Conservation (phyloP, 139 green algal species). For the Nannochloris sp. region DNA sequence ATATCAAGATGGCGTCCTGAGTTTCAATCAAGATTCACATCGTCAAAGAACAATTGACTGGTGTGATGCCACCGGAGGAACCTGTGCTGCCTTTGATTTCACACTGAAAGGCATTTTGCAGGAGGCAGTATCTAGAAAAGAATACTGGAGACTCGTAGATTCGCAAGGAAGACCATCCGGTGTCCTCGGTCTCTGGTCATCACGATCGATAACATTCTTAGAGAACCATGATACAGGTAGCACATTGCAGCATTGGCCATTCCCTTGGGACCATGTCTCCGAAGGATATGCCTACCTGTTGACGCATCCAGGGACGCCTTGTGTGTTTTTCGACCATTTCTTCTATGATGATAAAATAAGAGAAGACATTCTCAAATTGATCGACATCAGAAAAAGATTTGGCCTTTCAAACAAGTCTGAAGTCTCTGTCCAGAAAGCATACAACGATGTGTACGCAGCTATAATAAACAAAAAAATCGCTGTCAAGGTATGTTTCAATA, state of each 20-base stretch:
- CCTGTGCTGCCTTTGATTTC: constrained; percentile 88
- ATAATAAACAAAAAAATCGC: constrained; percentile 74
- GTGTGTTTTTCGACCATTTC: constrained; percentile 73
- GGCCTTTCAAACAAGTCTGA: constrained; percentile 49
- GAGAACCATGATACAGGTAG: constrained; percentile 90
- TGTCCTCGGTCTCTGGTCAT: constrained; percentile 87
- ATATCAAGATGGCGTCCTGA: constrained; percentile 90
- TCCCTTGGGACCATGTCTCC: constrained; percentile 48
- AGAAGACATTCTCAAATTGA: constrained; percentile 50
- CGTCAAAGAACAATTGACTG: constrained; percentile 88
- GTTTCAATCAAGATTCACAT: constrained; percentile 91
- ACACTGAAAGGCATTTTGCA: constrained; percentile 85
- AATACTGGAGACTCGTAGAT: constrained; percentile 96
- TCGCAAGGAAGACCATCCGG: constrained; percentile 57
- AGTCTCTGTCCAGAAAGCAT: constrained; percentile 36
- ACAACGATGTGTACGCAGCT: constrained; percentile 64
- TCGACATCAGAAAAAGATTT: constrained; percentile 55
- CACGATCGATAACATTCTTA: constrained; percentile 90
- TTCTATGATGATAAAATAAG: constrained; percentile 14
- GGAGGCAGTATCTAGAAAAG: constrained; percentile 72
- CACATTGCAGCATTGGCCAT: constrained; percentile 68
- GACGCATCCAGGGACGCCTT: constrained; percentile 80
- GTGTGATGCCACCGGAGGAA: constrained; percentile 82
- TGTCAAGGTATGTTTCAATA: constrained; percentile 40
- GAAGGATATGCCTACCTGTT: constrained; percentile 90